Percentiles rank a stretch among this genome's conserved stretches.
Evolutionary conservation across 139 green algal genomes (phyloP).

Genomic region (Haematococcus lacustris): DNA sequence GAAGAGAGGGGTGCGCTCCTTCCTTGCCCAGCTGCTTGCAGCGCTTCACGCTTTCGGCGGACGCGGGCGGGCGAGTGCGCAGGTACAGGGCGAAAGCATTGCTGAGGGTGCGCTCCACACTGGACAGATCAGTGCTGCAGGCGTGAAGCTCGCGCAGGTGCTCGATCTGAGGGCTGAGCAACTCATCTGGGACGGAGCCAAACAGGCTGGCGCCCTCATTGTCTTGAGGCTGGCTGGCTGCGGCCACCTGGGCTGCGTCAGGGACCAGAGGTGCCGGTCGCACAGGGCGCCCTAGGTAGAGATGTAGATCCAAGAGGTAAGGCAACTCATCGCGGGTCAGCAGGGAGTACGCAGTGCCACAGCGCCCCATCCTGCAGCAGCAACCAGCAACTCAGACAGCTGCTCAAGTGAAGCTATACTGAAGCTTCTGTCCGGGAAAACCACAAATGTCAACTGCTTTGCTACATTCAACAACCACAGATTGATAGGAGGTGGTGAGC

Average conservation of each 20-base stretch:
- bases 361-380: constrained; percentile 26
- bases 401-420: too few relatives aligned
- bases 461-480: too few relatives aligned
- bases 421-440: too few relatives aligned
- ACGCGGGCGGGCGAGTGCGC: constrained; percentile 73
- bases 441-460: too few relatives aligned
- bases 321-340: constrained; percentile 72
- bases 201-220: constrained; percentile 34
- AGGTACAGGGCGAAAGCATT: constrained; percentile 88
- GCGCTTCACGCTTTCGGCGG: constrained; percentile 59
- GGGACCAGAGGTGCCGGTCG: constrained; percentile 18
- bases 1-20: constrained; percentile 73
- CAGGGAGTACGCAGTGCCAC: constrained; percentile 74
- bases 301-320: constrained; percentile 92
- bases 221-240: background rate
- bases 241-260: background rate
- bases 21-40: constrained; percentile 51
- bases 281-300: constrained; percentile 74
- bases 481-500: too few relatives aligned
- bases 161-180: constrained; percentile 62
- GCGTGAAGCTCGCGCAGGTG: constrained; percentile 41
- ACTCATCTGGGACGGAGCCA: constrained; percentile 56
- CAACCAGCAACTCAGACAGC: too few relatives aligned
- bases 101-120: constrained; percentile 16
- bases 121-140: constrained; percentile 35